These are phyloP conservation scores for Kockiozyma suomiensis DNA, from an alignment of 805 yeast genomes.

Conservation along the genomic window DNA sequence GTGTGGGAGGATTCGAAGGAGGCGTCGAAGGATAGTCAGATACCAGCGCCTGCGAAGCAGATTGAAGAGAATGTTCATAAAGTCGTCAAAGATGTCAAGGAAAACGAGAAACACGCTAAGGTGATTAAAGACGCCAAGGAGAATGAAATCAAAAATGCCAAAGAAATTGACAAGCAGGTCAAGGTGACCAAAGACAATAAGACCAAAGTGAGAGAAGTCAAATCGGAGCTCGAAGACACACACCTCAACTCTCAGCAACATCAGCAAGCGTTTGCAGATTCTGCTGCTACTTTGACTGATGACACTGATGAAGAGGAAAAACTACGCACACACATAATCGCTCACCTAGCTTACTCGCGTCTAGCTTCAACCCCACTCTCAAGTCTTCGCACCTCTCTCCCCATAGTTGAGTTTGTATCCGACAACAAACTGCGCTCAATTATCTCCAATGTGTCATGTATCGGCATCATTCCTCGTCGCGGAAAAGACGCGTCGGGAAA, in stretches of 20 bases:
- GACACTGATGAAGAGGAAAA: constrained; percentile 45
- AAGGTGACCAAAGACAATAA: neutral
- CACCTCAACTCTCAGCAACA: neutral
- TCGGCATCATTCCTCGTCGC: constrained; percentile 84
- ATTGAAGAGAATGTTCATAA: neutral
- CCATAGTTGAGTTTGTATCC: constrained; percentile 39
- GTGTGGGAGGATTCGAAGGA: constrained; percentile 25
- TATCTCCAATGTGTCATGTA: constrained; percentile 54
- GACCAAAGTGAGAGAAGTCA: neutral
- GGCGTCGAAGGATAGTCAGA: neutral
- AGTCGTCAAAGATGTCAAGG: neutral
- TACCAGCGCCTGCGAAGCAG: neutral
- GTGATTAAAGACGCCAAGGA: too few relatives aligned
- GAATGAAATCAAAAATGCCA: neutral
- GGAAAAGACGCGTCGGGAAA: constrained; percentile 98
- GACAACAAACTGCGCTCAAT: constrained; percentile 48
- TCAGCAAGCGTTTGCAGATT: neutral
- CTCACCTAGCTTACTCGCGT: constrained; percentile 88
- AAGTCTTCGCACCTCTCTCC: constrained; percentile 61
- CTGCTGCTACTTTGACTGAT: neutral
- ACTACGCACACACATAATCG: constrained; percentile 66
- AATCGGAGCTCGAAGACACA: neutral
- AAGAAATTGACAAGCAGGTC: too few relatives aligned
- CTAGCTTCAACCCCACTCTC: constrained; percentile 86
- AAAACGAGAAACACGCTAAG: constrained; percentile 3